phyloP scores from a whole-genome alignment of 208 protist genomes.

The Naegleria lovaniensis region DNA sequence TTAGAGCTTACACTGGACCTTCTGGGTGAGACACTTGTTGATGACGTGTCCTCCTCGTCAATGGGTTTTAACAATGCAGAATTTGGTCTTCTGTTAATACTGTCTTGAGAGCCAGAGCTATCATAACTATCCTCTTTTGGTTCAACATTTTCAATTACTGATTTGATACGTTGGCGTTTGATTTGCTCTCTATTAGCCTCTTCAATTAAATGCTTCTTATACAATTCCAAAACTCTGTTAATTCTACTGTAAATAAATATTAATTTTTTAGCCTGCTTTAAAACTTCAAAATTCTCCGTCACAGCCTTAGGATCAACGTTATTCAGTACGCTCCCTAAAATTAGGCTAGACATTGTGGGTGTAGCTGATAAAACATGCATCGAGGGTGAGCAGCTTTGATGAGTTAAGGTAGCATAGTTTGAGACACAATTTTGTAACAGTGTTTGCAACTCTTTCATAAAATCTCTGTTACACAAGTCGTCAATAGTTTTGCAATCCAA shows the following conservation, averaged over 20 bases:
- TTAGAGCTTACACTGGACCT: not conserved
- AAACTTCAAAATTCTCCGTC: not conserved
- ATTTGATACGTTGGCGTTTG: not conserved
- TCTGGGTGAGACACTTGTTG: not conserved
- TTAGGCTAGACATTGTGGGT: not conserved
- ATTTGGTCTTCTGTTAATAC: not conserved
- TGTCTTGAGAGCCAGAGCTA: not conserved
- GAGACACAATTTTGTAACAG: not conserved
- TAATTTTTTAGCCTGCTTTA: not conserved
- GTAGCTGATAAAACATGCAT: not conserved
- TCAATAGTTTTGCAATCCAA: not conserved
- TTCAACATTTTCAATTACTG: not conserved
- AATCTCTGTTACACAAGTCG: not conserved
- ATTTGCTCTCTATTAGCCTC: not conserved
- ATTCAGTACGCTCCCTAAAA: not conserved
- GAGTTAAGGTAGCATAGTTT: not conserved
- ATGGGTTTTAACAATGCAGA: not conserved
- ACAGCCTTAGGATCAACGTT: not conserved
- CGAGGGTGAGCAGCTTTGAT: not conserved
- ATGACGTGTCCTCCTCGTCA: not conserved
- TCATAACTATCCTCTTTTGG: not conserved
- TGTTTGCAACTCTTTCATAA: not conserved
- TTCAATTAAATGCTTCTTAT: not conserved
- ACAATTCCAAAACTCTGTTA: not conserved
- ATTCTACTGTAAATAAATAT: constrained; percentile 1